These are phyloP conservation scores for Fragaria vesca DNA, from an alignment of 306 rosid species.

Conservation along the genomic window DNA sequence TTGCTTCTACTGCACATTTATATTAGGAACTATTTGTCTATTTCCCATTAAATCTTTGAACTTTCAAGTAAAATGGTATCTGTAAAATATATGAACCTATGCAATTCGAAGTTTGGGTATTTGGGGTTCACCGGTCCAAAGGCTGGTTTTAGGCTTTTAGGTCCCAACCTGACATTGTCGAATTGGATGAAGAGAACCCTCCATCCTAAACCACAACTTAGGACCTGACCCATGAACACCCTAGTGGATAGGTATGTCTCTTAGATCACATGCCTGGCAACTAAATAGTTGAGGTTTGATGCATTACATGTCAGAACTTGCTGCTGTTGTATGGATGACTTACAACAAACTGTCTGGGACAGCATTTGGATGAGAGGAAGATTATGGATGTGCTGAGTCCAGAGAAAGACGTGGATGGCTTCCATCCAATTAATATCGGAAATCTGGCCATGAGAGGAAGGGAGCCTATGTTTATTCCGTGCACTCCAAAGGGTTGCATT, in stretches of 20 bases:
- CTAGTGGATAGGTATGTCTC: conserved; percentile 8
- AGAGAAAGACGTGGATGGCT: conserved; percentile 92
- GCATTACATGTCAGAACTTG: conserved; percentile 33
- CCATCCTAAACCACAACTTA: neutral
- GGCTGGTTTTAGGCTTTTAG: neutral
- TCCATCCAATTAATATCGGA: conserved; percentile 83
- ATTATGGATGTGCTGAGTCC: conserved; percentile 53
- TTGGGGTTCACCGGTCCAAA: neutral
- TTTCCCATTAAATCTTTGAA: neutral
- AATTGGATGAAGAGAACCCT: neutral
- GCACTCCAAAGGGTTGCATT: conserved; percentile 90
- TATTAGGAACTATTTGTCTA: too few species aligned
- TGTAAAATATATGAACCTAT: neutral
- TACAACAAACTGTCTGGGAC: conserved; percentile 47
- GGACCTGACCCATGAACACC: neutral
- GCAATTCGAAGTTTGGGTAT: neutral
- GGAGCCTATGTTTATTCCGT: conserved; percentile 86
- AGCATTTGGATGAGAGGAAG: conserved; percentile 79
- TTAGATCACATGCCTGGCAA: conserved; percentile 18
- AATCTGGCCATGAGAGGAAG: conserved; percentile 81
- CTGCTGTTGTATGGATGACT: conserved; percentile 42
- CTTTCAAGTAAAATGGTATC: neutral
- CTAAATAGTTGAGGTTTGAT: conserved; percentile 31
- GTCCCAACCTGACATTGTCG: neutral
- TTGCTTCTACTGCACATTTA: neutral